Evolutionary conservation across 2,329 filamentous ascomycete species (phyloP).

Genomic region (Rutstroemia sp.): DNA sequence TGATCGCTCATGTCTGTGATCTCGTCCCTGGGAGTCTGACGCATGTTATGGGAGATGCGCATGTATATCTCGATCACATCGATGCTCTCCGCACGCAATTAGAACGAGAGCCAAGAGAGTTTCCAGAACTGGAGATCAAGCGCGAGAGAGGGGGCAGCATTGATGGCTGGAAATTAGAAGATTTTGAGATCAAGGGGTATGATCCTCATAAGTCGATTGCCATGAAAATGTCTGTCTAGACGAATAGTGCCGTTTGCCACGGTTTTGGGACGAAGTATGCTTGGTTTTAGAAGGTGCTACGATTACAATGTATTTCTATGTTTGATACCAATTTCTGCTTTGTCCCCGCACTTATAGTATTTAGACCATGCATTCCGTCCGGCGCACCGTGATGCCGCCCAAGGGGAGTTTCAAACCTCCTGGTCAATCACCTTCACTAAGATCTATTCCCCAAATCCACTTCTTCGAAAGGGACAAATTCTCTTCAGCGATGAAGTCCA

Average conservation of each 20-base stretch:
- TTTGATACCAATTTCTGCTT: no score
- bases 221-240: constrained; percentile 93
- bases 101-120: constrained; percentile 68
- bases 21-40: constrained; percentile 80
- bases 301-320: no score
- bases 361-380: no score
- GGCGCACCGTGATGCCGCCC: no score
- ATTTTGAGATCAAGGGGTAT: constrained; percentile 84
- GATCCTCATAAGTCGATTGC: constrained; percentile 84
- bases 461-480: no score
- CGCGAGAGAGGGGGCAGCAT: constrained; percentile 55
- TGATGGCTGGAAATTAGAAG: constrained; percentile 83
- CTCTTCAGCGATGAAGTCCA: no score
- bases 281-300: no score
- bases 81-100: constrained; percentile 80
- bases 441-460: no score
- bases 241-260: not conserved
- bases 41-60: constrained; percentile 97
- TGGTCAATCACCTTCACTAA: no score
- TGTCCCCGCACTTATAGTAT: no score
- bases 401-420: no score
- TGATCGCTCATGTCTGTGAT: constrained; percentile 83
- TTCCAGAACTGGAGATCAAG: constrained; percentile 70
- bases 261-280: no score
- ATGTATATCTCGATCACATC: constrained; percentile 89